Evolutionary conservation across 177 flowering plant genomes (phyloP).

Genomic region (Telopea speciosissima): DNA sequence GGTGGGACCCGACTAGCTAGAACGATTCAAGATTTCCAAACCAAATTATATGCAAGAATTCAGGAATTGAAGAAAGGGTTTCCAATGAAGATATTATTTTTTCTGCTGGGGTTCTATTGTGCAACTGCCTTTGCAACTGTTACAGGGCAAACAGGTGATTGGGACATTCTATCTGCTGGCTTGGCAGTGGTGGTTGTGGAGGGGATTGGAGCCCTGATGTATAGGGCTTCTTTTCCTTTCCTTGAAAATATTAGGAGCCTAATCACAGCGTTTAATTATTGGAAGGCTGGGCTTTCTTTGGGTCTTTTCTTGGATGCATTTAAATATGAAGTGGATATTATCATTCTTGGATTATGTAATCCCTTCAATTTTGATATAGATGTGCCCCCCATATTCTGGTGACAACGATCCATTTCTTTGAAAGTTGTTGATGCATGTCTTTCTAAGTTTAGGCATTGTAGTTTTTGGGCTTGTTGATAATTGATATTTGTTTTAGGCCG

Average conservation of each 20-base stretch:
- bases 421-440: neutral
- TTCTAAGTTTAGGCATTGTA: neutral
- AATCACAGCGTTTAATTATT: constrained; percentile 69
- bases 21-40: constrained; percentile 42
- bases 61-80: constrained; percentile 54
- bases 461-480: too few species aligned
- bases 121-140: constrained; percentile 96
- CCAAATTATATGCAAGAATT: constrained; percentile 43
- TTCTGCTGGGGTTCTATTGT: constrained; percentile 89
- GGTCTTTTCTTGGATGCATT: constrained; percentile 97
- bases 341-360: constrained; percentile 22
- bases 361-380: constrained; percentile 40
- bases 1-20: constrained; percentile 57
- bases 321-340: constrained; percentile 53
- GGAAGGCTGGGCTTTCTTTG: constrained; percentile 90
- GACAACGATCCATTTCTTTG: neutral
- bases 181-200: constrained; percentile 87
- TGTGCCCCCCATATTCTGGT: constrained; percentile 23
- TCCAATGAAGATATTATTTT: constrained; percentile 70
- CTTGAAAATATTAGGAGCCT: constrained; percentile 40
- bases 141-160: constrained; percentile 97
- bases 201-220: constrained; percentile 93
- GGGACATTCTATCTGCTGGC: constrained; percentile 97
- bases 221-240: constrained; percentile 56
- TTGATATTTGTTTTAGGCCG: too few species aligned